Base-by-base conservation (phyloP, 108 stramenopile species). In the Pseudonitzschia multiseries region DNA sequence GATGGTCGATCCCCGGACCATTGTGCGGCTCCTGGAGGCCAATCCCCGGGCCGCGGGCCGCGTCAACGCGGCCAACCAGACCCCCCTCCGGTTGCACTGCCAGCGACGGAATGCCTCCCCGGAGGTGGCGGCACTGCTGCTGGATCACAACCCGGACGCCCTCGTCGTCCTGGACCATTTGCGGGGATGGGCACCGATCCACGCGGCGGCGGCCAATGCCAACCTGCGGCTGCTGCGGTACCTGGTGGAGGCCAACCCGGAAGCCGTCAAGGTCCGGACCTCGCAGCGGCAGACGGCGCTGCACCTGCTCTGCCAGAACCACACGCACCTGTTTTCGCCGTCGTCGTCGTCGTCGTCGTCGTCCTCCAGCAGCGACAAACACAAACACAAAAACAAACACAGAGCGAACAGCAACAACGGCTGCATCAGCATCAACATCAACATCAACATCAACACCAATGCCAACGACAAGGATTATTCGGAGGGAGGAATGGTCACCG, bases 111-210 rank as follows among this genome's bases (percentile, higher is more conserved):
- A 83, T 46, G 82, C 78, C 40, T 74, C 77, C 20, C 66, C 64
- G 6, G 70, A 83, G 46, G 73, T 83, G 29, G 85, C 82, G 1
- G 32, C 54, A 26, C 63, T 79, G 1, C 67, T 86, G 15, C 44
- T 77, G 15, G 43, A 81, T 32, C 79, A 76, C 22, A 28, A 68
- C 22, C 77, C 77, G 36, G 67, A 81, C 33, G 62, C 73, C 5
- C 18, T 72, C 8, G 17, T 21, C 20, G 36, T 63, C 17, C 22
- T 65, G 17, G 85, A 86, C 59, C 32, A 21, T 22, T 4, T 40
- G 2, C n/a, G 65, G 41, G 86, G 83, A 2, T 80, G 75, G 78
- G 72, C 81, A 0, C 78, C 85, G 1, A 42, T 86, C 32, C 85
- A 86, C 53, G 74, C 74, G 26, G 85, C 85, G 14, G 81, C 81